These are phyloP conservation scores for Erodium moschatum DNA, from an alignment of 441 rosid genomes.

Conservation along the genomic window DNA sequence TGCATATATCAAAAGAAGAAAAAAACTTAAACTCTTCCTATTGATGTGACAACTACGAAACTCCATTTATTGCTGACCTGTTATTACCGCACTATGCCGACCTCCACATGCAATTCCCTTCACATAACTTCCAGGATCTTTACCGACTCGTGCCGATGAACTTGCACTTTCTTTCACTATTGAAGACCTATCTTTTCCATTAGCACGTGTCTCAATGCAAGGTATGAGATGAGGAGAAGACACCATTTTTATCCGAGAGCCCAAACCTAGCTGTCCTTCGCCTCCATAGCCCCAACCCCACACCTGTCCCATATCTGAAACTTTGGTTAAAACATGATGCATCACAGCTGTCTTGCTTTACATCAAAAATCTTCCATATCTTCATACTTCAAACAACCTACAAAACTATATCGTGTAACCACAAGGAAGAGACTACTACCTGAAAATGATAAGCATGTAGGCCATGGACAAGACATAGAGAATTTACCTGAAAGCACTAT, in stretches of 20 bases:
- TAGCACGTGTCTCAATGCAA: conserved; percentile 55
- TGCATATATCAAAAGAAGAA: background rate
- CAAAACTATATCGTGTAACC: conserved; percentile 4
- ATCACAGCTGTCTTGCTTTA: conserved; percentile 26
- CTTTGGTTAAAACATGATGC: conserved; percentile 28
- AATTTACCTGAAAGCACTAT: conserved; percentile 75
- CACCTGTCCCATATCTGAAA: conserved; percentile 92
- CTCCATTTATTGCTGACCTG: conserved; percentile 24
- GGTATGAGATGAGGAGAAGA: conserved; percentile 87
- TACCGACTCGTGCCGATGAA: conserved; percentile 48
- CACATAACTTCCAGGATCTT: conserved; percentile 78
- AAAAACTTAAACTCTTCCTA: background rate
- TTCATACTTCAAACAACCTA: conserved; percentile 15
- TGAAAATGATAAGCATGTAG: conserved; percentile 27
- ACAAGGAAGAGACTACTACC: conserved; percentile 25
- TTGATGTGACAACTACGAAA: background rate
- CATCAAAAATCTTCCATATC: conserved; percentile 24
- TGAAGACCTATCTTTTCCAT: conserved; percentile 44
- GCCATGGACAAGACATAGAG: conserved; percentile 12
- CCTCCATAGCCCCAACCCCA: conserved; percentile 99
- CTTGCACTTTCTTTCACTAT: conserved; percentile 39
- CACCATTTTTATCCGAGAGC: conserved; percentile 80
- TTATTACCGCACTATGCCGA: conserved; percentile 76
- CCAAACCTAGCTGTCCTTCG: conserved; percentile 98
- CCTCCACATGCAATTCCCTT: conserved; percentile 90